Base-by-base conservation (phyloP, 2,329 filamentous ascomycete species). In the Botrytis fabae region DNA sequence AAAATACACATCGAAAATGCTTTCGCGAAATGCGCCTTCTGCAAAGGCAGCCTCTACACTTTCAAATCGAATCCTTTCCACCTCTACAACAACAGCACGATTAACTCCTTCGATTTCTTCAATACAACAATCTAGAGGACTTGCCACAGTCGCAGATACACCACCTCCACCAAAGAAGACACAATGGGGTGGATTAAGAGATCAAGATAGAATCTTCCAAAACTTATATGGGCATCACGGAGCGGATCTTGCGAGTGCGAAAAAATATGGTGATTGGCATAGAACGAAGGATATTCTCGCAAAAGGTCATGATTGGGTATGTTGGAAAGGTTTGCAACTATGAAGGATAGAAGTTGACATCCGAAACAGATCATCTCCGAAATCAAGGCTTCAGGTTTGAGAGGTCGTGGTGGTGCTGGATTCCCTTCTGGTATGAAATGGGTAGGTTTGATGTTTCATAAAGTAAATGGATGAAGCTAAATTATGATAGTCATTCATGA, bases 381-480 rank as follows among this genome's bases (percentile, higher is more conserved):
- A 85, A 90, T 99, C 85, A 99, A 99, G 89, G 90, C 95, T 42
- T 99, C 96, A 20, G 96, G 96, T 80, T 90, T 99, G 76, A 91
- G 96, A 84, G 96, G 96, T 80, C 93, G 96, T 86, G 96, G 96
- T 84, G 96, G 96, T 85, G 96, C 96, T 84, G 96, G 96, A 81
- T 99, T 99, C 84, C 96, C 96, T 75, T 98, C 95, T 57, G 96
- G 96, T 76, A 86, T 99, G 87, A 99, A 99, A 95, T 99, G 96
- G 93, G 94, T 97, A 90, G 79, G 90, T 86, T 78, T 40, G 18
- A 65, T 44, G 38, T 59, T 51, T 40, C 40, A 54, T 46, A 25
- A 35, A 18, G 28, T n/a, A 74, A 64, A 35, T 59, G 35, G 69
- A 75, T 80, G 69, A 76, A 61, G 54, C 51, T 72, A 60, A 72